phyloP scores from a whole-genome alignment of 805 yeast genomes.

The Metschnikowia dekortorum region DNA sequence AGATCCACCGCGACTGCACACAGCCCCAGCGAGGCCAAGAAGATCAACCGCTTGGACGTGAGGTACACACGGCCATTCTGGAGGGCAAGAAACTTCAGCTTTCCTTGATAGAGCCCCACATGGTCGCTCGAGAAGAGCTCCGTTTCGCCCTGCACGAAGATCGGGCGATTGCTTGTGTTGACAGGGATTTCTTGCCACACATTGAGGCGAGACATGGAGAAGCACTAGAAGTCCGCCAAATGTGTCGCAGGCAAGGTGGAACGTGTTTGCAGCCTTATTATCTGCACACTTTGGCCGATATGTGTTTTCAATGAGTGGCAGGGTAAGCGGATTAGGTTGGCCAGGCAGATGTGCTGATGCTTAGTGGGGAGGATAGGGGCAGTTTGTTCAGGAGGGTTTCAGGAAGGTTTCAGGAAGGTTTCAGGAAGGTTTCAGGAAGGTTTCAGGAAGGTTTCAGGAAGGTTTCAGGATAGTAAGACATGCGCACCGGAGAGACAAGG shows the following conservation, averaged over 20 bases:
- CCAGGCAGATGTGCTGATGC: too few species aligned
- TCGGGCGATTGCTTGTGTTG: conserved; percentile 38
- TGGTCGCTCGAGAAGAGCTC: conserved; percentile 31
- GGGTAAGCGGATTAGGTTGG: too few species aligned
- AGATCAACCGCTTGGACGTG: conserved; percentile 69
- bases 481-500: too few species aligned
- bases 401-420: too few species aligned
- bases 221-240: neutral
- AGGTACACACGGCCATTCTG: conserved; percentile 78
- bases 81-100: conserved; percentile 53
- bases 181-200: conserved; percentile 36
- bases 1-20: conserved; percentile 48
- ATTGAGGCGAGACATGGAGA: conserved; percentile 14
- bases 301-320: too few species aligned
- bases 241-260: neutral
- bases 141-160: conserved; percentile 29
- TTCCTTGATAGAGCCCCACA: conserved; percentile 74
- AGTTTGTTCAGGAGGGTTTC: too few species aligned
- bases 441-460: too few species aligned
- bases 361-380: too few species aligned
- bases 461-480: too few species aligned
- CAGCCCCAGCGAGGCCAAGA: conserved; percentile 53
- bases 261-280: too few species aligned
- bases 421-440: too few species aligned
- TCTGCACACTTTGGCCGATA: too few species aligned